Base-by-base conservation (phyloP, 805 yeast genomes). In the Komagataella ulmi region DNA sequence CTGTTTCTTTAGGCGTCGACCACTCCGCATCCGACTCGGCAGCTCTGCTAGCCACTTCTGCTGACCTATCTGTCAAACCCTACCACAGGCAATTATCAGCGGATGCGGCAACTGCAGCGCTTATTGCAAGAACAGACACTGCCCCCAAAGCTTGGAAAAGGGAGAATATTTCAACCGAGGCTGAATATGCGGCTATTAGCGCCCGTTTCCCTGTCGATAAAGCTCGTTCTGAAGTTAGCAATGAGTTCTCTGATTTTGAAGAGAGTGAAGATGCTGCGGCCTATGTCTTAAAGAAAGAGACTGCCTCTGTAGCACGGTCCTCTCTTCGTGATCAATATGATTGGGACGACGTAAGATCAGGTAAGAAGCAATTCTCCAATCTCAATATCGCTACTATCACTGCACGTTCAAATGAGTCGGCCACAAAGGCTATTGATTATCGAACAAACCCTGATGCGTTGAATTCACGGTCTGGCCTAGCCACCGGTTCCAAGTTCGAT, bases 1-100 rank as follows among this genome's bases (percentile, higher is more conserved):
- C 65, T 50, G 71, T 71, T 3, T 66, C 73, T 8, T 66, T 80
- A 5, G 90, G 91, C n/a, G 85, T 83, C 30, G 74, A 77, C 54
- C 74, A 81, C 53, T 73, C 77, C 46, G 87, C 89, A 24, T 76
- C 87, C 14, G 88, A 82, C 61, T 78, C 85, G 5, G 91, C 95
- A 49, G 93, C 93, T 1, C 68, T 83, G 51, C 70, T 84, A 55
- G 95, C 93, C 2, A 77, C 86, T 6, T 76, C 81, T 10, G 67
- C 85, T 2, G 85, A 81, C 63, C 71, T 81, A 47, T 73, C 80
- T 2, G 77, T 83, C 44, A 77, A 75, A 55, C 80, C 88, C 12
- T 85, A 83, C 63, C 82, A 79, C 63, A 69, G 90, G 54, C 67
- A 66, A 43, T 63, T 75, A 12, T 75, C 81, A 17, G 72, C 82